Evolutionary conservation across 2,329 filamentous ascomycete genomes (phyloP).

Genomic region (Diaporthe vexans): DNA sequence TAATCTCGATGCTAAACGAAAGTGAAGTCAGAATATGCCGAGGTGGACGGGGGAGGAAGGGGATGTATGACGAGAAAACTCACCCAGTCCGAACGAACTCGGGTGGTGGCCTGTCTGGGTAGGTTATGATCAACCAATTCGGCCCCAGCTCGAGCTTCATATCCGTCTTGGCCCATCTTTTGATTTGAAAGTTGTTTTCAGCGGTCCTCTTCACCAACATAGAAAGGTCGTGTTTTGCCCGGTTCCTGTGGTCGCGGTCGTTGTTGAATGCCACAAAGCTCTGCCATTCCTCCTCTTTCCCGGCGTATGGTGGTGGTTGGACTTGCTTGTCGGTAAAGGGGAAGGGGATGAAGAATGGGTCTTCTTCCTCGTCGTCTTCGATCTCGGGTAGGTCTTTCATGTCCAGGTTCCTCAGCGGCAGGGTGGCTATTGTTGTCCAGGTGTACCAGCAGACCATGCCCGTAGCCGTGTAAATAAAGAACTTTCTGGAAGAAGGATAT

Average conservation of each 20-base stretch:
- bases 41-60: background rate
- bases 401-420: conserved; percentile 59
- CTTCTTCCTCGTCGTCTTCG: conserved; percentile 58
- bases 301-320: conserved; percentile 64
- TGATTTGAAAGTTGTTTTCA: conserved; percentile 59
- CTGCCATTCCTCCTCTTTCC: conserved; percentile 74
- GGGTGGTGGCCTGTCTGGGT: conserved; percentile 71
- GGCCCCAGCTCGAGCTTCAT: conserved; percentile 62
- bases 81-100: conserved; percentile 73
- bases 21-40: conserved; percentile 44
- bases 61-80: conserved; percentile 13
- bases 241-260: conserved; percentile 61
- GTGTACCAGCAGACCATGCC: conserved; percentile 57
- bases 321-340: conserved; percentile 69
- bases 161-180: conserved; percentile 56
- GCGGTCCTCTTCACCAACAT: conserved; percentile 58
- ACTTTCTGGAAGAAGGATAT: conserved; percentile 10
- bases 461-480: conserved; percentile 44
- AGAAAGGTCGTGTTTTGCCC: conserved; percentile 63
- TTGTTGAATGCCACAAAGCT: conserved; percentile 71
- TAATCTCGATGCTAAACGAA: conserved; percentile 61
- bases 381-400: conserved; percentile 53
- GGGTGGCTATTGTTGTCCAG: conserved; percentile 61
- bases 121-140: conserved; percentile 74
- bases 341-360: conserved; percentile 71